A percentile compares a stretch with the other conserved stretches of the same genome.
Evolutionary conservation across 768 basidiomycete species (phyloP).

Genomic region (Trametes gibbosa): DNA sequence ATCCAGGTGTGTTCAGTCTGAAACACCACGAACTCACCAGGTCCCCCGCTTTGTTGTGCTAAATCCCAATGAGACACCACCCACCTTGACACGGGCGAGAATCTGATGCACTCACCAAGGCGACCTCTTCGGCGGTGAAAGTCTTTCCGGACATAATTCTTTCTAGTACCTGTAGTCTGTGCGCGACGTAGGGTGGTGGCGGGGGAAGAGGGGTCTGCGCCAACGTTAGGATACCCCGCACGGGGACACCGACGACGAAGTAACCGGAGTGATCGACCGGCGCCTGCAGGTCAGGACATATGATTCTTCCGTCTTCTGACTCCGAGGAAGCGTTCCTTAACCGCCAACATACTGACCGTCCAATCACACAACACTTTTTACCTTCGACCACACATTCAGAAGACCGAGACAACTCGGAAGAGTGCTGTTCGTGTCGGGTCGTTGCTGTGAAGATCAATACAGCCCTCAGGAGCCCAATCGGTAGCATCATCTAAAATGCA

Average conservation of each 20-base stretch:
- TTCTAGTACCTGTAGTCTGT: neutral
- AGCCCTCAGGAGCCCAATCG: no score
- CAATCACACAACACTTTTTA: neutral
- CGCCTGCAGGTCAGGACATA: neutral
- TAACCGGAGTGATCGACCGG: conserved; percentile 9
- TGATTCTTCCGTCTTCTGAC: conserved; percentile 8
- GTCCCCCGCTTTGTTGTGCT: conserved; percentile 90
- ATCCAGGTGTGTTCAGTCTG: neutral
- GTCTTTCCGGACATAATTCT: conserved; percentile 17
- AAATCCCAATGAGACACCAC: neutral
- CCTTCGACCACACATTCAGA: no score
- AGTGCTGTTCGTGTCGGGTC: no score
- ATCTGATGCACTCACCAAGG: conserved; percentile 14
- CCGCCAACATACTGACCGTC: neutral
- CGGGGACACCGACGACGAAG: neutral
- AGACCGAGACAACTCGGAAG: neutral
- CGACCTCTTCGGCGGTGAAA: conserved; percentile 24
- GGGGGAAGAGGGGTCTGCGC: neutral
- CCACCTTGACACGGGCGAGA: no score
- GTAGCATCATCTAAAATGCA: no score
- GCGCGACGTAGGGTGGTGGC: neutral
- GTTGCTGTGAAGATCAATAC: no score
- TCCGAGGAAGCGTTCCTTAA: no score
- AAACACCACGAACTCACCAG: conserved; percentile 45
- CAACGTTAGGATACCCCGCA: neutral